Conservation (phyloP, 345 rosid genomes). For the Eucalyptus guilfoylei region DNA sequence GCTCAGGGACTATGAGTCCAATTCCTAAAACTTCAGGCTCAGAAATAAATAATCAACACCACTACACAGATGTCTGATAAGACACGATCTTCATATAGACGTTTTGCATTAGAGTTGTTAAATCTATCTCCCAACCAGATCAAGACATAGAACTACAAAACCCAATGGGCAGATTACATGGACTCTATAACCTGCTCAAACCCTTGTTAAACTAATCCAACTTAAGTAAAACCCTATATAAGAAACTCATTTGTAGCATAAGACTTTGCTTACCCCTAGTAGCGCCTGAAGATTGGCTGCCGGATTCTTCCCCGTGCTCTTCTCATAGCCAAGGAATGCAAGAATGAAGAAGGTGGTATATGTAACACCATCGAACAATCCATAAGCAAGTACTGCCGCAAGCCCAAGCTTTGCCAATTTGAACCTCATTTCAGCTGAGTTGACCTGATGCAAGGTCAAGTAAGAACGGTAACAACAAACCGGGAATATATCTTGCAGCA, state of each 20-base stretch:
- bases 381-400: constrained; percentile 26
- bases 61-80: background rate
- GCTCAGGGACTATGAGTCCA: background rate
- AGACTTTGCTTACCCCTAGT: constrained; percentile 7
- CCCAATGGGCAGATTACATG: background rate
- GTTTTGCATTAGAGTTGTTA: background rate
- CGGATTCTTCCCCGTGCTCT: constrained; percentile 23
- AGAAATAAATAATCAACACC: background rate
- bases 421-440: constrained; percentile 10
- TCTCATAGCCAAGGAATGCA: constrained; percentile 29
- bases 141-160: background rate
- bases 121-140: background rate
- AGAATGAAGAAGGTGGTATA: constrained; percentile 21
- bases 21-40: background rate
- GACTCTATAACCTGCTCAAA: background rate
- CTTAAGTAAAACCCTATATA: background rate
- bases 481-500: background rate
- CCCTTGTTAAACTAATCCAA: background rate
- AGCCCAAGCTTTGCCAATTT: constrained; percentile 29
- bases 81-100: background rate
- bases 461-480: background rate
- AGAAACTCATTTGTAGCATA: background rate
- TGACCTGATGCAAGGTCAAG: background rate
- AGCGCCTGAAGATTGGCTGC: constrained; percentile 30
- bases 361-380: constrained; percentile 25